A percentile compares a stretch with the other conserved stretches of the same genome.
Evolutionary conservation across 306 rosid genomes (phyloP).

Genomic region (Casuarina glauca): DNA sequence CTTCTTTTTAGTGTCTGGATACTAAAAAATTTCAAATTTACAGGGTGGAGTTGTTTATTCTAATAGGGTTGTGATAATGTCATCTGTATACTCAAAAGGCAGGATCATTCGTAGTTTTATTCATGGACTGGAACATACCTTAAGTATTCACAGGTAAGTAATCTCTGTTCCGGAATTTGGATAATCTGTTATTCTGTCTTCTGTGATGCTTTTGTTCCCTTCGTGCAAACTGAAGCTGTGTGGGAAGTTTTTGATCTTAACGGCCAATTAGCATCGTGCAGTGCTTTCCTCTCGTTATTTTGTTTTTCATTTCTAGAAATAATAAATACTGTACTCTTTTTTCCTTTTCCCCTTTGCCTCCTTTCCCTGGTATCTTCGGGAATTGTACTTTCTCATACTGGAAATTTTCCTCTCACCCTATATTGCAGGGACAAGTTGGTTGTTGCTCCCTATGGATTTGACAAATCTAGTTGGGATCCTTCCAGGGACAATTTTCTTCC

Average conservation of each 20-base stretch:
- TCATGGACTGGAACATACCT: constrained; percentile 71
- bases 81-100: constrained; percentile 65
- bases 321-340: background rate
- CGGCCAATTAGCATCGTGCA: background rate
- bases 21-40: constrained; percentile 26
- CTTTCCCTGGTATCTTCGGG: background rate
- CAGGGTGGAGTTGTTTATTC: constrained; percentile 95
- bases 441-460: constrained; percentile 70
- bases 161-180: constrained; percentile 12
- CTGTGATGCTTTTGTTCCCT: background rate
- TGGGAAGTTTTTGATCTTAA: background rate
- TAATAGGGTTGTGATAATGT: constrained; percentile 65
- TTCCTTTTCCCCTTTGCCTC: background rate
- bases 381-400: background rate
- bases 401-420: background rate
- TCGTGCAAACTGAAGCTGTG: constrained; percentile 11
- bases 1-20: constrained; percentile 23
- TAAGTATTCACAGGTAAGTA: constrained; percentile 64
- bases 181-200: constrained; percentile 18
- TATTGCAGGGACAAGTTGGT: constrained; percentile 71
- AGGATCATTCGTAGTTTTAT: constrained; percentile 48
- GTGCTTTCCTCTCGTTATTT: background rate
- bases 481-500: constrained; percentile 70
- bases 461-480: constrained; percentile 78
- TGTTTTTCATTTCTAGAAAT: background rate